Percentiles rank a stretch among this genome's conserved stretches.
phyloP scores from a whole-genome alignment of 164 flowering plant genomes.

The Vitis amurensis region DNA sequence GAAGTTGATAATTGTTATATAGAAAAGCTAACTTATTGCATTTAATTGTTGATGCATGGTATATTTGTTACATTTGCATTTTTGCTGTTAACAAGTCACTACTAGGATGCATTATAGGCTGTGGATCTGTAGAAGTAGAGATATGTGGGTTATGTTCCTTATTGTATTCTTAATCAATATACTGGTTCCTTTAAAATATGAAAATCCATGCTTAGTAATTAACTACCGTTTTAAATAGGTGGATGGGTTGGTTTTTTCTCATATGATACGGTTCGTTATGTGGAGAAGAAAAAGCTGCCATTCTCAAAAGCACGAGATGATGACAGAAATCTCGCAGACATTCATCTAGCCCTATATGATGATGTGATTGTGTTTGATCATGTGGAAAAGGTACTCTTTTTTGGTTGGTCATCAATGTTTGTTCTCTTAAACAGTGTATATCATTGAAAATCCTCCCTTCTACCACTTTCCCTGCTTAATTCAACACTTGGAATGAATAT shows the following conservation, averaged over 20 bases:
- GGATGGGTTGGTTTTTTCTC: slow-evolving; percentile 98
- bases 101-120: too few relatives aligned
- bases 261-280: slow-evolving; percentile 86
- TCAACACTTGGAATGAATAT: too few relatives aligned
- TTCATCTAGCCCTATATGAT: slow-evolving; percentile 87
- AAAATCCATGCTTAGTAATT: slow-evolving; percentile 4
- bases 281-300: slow-evolving; percentile 78
- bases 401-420: background rate
- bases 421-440: too few relatives aligned
- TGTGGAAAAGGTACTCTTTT: slow-evolving; percentile 76
- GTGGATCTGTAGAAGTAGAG: too few relatives aligned
- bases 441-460: too few relatives aligned
- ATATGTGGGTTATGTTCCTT: background rate
- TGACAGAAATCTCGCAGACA: slow-evolving; percentile 83
- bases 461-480: too few relatives aligned
- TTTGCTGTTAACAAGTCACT: too few relatives aligned
- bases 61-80: background rate
- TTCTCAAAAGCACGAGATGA: slow-evolving; percentile 75
- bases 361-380: slow-evolving; percentile 95
- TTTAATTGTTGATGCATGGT: background rate
- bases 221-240: slow-evolving; percentile 42
- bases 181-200: background rate
- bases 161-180: background rate
- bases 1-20: too few relatives aligned
- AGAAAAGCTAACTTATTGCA: too few relatives aligned